Conservation (phyloP, 768 basidiomycete genomes). For the Boletus pseudo-olivaceus region DNA sequence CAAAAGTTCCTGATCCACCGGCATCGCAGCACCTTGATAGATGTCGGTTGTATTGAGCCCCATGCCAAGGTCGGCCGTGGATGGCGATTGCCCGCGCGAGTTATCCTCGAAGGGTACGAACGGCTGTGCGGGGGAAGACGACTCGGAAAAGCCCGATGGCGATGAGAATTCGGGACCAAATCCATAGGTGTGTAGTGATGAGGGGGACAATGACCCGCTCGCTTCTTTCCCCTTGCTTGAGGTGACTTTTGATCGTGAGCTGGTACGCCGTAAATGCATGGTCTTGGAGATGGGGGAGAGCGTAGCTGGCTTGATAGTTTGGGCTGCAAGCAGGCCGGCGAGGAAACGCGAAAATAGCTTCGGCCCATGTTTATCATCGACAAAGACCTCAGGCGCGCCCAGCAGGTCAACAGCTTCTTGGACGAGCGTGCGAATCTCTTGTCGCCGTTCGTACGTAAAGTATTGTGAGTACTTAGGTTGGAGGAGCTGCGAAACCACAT, state of each 20-base stretch:
- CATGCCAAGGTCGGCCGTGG: background rate
- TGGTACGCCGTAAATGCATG: constrained; percentile 17
- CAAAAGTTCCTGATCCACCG: constrained; percentile 57
- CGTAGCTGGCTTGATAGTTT: constrained; percentile 34
- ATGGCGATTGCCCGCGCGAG: constrained; percentile 13
- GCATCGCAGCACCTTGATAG: constrained; percentile 46
- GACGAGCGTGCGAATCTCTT: constrained; percentile 60
- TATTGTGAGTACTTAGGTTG: constrained; percentile 70
- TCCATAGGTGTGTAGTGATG: background rate
- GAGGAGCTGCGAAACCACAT: constrained; percentile 49
- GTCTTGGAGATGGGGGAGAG: constrained; percentile 17
- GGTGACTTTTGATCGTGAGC: constrained; percentile 9
- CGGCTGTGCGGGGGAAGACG: constrained; percentile 35
- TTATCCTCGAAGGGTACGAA: constrained; percentile 39
- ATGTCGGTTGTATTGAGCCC: constrained; percentile 34
- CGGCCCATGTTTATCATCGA: constrained; percentile 80
- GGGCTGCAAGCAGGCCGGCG: constrained; percentile 62
- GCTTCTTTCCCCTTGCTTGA: constrained; percentile 14
- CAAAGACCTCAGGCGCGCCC: constrained; percentile 63
- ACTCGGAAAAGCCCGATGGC: constrained; percentile 33
- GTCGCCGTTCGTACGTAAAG: constrained; percentile 54
- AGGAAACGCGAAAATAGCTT: constrained; percentile 80
- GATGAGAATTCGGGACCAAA: constrained; percentile 20
- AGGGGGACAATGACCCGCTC: background rate
- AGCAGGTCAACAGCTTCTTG: constrained; percentile 66